Percentiles rank a stretch among this genome's conserved stretches.
These are phyloP conservation scores for Botrytis cinerea DNA, from an alignment of 2,329 filamentous ascomycete species.

Conservation along the genomic window DNA sequence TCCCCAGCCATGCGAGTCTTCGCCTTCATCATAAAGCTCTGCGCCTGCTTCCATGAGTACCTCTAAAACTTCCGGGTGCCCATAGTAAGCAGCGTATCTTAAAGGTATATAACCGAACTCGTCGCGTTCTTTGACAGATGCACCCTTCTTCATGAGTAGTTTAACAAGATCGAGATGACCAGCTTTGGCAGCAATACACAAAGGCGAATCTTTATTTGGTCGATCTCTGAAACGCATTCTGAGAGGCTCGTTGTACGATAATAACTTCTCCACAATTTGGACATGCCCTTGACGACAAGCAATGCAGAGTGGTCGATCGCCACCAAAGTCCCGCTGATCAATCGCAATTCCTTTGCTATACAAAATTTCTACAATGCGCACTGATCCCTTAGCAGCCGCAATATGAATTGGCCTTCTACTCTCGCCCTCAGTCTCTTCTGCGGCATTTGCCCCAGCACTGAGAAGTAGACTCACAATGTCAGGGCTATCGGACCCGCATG, in stretches of 20 bases:
- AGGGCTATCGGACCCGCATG: constrained; percentile 15
- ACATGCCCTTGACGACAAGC: constrained; percentile 25
- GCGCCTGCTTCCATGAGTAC: constrained; percentile 25
- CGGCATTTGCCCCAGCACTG: constrained; percentile 20
- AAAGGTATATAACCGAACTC: constrained; percentile 23
- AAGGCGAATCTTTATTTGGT: constrained; percentile 19
- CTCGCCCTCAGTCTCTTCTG: constrained; percentile 17
- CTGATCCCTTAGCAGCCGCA: constrained; percentile 21
- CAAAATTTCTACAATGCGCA: constrained; percentile 11
- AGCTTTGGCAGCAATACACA: constrained; percentile 26
- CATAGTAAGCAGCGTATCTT: constrained; percentile 25
- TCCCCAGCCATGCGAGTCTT: constrained; percentile 20
- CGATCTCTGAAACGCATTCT: constrained; percentile 11
- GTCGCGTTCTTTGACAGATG: constrained; percentile 24
- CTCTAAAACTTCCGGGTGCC: constrained; percentile 23
- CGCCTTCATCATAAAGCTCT: constrained; percentile 20
- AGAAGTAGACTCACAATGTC: constrained; percentile 26
- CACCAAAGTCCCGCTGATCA: constrained; percentile 4
- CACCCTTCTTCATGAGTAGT: constrained; percentile 22
- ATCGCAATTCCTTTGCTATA: constrained; percentile 1
- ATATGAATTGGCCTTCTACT: constrained; percentile 24
- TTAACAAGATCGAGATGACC: constrained; percentile 24
- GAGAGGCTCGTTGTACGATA: constrained; percentile 19
- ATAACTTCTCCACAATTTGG: constrained; percentile 22
- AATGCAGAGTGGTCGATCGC: constrained; percentile 20